Evolutionary conservation across 2,329 filamentous ascomycete genomes (phyloP).

Genomic region (Aspergillus pseudoterreus): DNA sequence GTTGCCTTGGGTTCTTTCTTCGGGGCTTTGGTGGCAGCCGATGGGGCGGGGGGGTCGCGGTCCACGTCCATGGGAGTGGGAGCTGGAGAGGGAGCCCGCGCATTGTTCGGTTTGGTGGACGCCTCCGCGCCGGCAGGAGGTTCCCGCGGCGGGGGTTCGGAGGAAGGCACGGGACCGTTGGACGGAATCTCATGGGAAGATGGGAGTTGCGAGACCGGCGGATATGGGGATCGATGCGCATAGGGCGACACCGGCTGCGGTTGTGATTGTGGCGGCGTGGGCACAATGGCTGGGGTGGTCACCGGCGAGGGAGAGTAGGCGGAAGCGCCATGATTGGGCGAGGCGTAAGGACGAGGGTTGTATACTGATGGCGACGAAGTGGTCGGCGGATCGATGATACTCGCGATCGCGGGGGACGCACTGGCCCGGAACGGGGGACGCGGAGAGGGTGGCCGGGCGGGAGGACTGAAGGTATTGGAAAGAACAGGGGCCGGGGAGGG

Average conservation of each 20-base stretch:
- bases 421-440: slow-evolving; percentile 64
- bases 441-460: slow-evolving; percentile 46
- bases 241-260: slow-evolving; percentile 20
- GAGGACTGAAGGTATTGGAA: slow-evolving; percentile 39
- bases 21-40: slow-evolving; percentile 24
- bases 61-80: slow-evolving; percentile 36
- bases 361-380: slow-evolving; percentile 30
- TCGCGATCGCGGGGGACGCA: slow-evolving; percentile 86
- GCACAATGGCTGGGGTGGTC: slow-evolving; percentile 19
- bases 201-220: slow-evolving; percentile 19
- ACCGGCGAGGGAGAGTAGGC: slow-evolving; percentile 23
- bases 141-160: slow-evolving; percentile 10
- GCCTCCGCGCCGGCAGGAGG: slow-evolving; percentile 9
- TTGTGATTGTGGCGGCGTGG: slow-evolving; percentile 20
- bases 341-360: slow-evolving; percentile 23
- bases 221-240: slow-evolving; percentile 22
- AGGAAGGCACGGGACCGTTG: slow-evolving; percentile 10
- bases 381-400: slow-evolving; percentile 69
- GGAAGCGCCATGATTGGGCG: slow-evolving; percentile 24
- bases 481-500: slow-evolving; percentile 25
- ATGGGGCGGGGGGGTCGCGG: slow-evolving; percentile 18
- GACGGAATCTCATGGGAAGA: slow-evolving; percentile 18
- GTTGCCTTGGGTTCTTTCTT: slow-evolving; percentile 40
- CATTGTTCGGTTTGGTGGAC: slow-evolving; percentile 14
- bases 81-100: slow-evolving; percentile 14